Conservation (phyloP, 306 rosid genomes). For the Cucumis melo region DNA sequence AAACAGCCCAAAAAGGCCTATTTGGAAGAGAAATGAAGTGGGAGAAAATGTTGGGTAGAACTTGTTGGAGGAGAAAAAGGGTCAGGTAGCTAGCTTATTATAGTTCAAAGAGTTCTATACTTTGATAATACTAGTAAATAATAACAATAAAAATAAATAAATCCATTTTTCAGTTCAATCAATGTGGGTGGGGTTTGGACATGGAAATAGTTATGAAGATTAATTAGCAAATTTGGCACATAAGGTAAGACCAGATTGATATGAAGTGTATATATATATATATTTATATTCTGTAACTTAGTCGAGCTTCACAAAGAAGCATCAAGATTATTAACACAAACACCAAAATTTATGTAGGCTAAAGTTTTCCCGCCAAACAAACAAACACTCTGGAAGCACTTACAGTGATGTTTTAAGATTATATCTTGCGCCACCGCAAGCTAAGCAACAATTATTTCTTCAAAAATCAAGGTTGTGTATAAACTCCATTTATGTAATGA, state of each 20-base stretch:
- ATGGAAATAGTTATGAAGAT: not conserved
- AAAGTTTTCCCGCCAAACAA: conserved; percentile 10
- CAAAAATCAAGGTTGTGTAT: conserved; percentile 3
- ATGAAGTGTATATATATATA: too few relatives aligned
- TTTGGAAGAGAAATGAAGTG: not conserved
- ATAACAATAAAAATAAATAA: too few relatives aligned
- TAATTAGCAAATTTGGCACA: not conserved
- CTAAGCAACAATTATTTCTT: not conserved
- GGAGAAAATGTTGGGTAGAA: not conserved
- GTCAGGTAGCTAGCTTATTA: not conserved
- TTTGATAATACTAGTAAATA: too few relatives aligned
- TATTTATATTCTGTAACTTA: not conserved
- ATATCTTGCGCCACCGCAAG: not conserved
- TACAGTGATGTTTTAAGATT: not conserved
- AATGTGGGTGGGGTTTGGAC: not conserved
- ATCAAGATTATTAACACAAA: conserved; percentile 28
- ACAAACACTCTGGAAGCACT: conserved; percentile 2
- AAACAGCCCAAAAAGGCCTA: not conserved
- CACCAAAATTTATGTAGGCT: conserved; percentile 25
- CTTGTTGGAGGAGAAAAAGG: not conserved
- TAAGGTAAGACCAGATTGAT: not conserved
- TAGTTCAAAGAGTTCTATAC: not conserved
- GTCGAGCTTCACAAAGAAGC: not conserved
- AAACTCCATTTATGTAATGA: conserved; percentile 38
- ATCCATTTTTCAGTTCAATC: too few relatives aligned